Evolutionary conservation across 176 grass and related monocot species (phyloP).

Genomic region (Miscanthus lutarioriparius): DNA sequence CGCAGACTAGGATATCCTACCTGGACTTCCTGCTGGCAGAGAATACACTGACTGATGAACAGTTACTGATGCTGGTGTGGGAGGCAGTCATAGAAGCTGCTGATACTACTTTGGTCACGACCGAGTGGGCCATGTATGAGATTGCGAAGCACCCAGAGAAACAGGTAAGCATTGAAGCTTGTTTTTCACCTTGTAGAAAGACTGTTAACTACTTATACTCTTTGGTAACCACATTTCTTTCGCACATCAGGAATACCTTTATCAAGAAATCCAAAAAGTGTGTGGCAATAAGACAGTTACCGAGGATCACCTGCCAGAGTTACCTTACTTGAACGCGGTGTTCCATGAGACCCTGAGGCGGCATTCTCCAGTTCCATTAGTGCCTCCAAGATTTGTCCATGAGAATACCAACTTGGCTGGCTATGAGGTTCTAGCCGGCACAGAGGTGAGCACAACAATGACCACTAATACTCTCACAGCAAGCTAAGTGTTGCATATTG

Average conservation of each 20-base stretch:
- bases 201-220: constrained; percentile 24
- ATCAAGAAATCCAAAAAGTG: constrained; percentile 59
- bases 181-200: not conserved
- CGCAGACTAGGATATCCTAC: constrained; percentile 61
- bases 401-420: constrained; percentile 66
- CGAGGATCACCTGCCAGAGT: constrained; percentile 62
- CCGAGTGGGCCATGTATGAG: constrained; percentile 94
- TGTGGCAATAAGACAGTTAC: constrained; percentile 49
- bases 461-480: not conserved
- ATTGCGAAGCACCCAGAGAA: constrained; percentile 65
- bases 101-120: constrained; percentile 70
- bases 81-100: constrained; percentile 74
- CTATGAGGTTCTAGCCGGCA: constrained; percentile 56
- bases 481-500: not conserved
- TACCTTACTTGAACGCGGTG: constrained; percentile 67
- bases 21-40: constrained; percentile 69
- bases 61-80: constrained; percentile 62
- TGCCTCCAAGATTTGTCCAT: constrained; percentile 74
- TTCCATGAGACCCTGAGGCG: constrained; percentile 78
- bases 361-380: constrained; percentile 61
- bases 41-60: constrained; percentile 65
- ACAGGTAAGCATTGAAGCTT: constrained; percentile 40
- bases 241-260: constrained; percentile 58
- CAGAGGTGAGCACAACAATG: constrained; percentile 46
- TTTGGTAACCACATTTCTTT: not conserved